Evolutionary conservation across 345 rosid genomes (phyloP).

Genomic region (Crucihimalaya himalaica): DNA sequence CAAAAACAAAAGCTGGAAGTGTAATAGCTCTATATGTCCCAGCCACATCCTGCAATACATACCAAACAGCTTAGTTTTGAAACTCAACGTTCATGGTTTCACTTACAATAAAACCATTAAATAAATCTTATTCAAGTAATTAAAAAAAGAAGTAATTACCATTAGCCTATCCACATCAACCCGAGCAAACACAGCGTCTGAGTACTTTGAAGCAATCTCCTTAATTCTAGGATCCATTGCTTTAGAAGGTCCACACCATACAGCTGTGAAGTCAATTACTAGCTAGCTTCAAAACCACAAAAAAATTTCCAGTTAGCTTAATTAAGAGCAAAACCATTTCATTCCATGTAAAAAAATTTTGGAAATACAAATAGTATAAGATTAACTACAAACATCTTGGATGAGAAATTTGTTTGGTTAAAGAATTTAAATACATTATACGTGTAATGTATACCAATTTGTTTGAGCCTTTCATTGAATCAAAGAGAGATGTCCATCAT

Average conservation of each 20-base stretch:
- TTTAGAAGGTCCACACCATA: conserved; percentile 86
- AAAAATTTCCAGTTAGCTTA: neutral
- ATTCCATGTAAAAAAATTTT: neutral
- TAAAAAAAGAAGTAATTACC: conserved; percentile 37
- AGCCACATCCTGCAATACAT: conserved; percentile 55
- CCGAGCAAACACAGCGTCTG: conserved; percentile 60
- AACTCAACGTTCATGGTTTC: neutral
- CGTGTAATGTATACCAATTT: conserved; percentile 52
- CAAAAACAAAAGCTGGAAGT: conserved; percentile 63
- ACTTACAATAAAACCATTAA: neutral
- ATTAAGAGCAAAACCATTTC: neutral
- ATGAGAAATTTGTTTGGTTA: neutral
- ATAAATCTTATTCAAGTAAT: neutral
- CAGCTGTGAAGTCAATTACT: conserved; percentile 77
- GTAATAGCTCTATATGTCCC: conserved; percentile 44
- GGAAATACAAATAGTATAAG: neutral
- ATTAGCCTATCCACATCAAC: conserved; percentile 64
- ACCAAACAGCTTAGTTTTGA: conserved; percentile 18
- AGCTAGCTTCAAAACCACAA: conserved; percentile 54
- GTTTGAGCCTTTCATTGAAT: conserved; percentile 55
- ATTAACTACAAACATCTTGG: neutral
- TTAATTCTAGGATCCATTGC: conserved; percentile 55
- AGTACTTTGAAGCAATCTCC: conserved; percentile 53
- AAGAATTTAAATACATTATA: neutral
- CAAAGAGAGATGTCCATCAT: conserved; percentile 64